Percentiles rank a stretch among this genome's conserved stretches.
Evolutionary conservation across 2,329 filamentous ascomycete genomes (phyloP).

Genomic region (Furcasterigmium furcatum): DNA sequence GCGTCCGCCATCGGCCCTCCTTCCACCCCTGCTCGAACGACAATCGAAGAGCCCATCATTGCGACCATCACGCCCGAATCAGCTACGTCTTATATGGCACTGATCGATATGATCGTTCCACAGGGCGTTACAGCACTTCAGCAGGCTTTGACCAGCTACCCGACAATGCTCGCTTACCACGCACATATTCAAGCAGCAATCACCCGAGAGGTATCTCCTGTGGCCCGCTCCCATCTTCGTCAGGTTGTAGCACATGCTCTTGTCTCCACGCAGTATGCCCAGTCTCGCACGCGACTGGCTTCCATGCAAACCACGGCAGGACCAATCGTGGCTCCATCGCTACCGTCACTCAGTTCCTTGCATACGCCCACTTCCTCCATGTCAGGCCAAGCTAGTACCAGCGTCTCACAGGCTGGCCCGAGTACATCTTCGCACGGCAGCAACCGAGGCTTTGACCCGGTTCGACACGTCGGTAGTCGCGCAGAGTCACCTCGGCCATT

Average conservation of each 20-base stretch:
- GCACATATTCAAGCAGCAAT: constrained; percentile 47
- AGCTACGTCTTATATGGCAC: constrained; percentile 38
- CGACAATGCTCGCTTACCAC: constrained; percentile 44
- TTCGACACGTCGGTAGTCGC: not conserved
- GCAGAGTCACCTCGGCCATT: not conserved
- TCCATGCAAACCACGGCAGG: constrained; percentile 15
- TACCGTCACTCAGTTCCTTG: constrained; percentile 3
- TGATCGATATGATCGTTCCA: constrained; percentile 52
- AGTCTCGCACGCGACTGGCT: constrained; percentile 24
- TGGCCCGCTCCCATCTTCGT: constrained; percentile 44
- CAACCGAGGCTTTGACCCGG: not conserved
- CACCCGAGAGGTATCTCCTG: constrained; percentile 45
- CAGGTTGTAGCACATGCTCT: constrained; percentile 45
- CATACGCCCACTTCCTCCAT: not conserved
- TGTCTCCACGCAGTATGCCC: constrained; percentile 41
- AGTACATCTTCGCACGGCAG: not conserved
- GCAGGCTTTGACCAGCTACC: constrained; percentile 42
- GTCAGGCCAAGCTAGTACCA: not conserved
- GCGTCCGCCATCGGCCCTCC: not conserved
- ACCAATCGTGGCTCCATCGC: constrained; percentile 2
- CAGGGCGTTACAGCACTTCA: constrained; percentile 45
- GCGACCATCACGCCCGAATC: constrained; percentile 26
- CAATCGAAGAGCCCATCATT: constrained; percentile 18
- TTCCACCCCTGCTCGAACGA: constrained; percentile 23
- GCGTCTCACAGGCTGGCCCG: not conserved